Conservation (phyloP, 306 rosid genomes). For the Sicyos edulis region DNA sequence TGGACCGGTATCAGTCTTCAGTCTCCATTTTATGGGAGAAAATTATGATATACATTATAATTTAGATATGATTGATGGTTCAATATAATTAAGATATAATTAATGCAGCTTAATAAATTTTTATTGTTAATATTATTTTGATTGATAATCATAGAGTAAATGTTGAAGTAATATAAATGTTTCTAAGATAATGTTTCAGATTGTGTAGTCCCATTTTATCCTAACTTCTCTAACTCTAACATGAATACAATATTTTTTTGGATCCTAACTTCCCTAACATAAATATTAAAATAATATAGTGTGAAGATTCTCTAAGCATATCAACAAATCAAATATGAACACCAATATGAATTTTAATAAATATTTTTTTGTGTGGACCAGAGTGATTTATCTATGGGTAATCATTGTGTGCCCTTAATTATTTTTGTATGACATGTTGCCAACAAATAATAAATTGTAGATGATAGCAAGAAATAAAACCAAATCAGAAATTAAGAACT, state of each 20-base stretch:
- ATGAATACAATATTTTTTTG: too few species aligned
- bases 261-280: too few species aligned
- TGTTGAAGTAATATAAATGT: background rate
- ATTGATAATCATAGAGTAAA: background rate
- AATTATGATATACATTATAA: too few species aligned
- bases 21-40: too few species aligned
- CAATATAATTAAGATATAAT: too few species aligned
- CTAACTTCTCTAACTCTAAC: too few species aligned
- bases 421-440: constrained; percentile 11
- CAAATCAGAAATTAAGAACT: background rate
- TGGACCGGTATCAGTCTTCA: too few species aligned
- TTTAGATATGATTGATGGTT: too few species aligned
- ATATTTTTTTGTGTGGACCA: constrained; percentile 15
- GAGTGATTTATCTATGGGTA: constrained; percentile 9
- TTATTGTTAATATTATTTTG: too few species aligned
- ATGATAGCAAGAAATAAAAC: constrained; percentile 2
- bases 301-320: constrained; percentile 9
- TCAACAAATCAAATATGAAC: constrained; percentile 13
- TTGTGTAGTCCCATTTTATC: too few species aligned
- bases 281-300: too few species aligned
- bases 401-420: constrained; percentile 17
- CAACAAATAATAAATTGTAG: constrained; percentile 1
- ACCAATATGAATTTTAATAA: constrained; percentile 10
- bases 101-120: too few species aligned
- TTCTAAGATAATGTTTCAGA: background rate